phyloP scores from a whole-genome alignment of 768 basidiomycete genomes.

The Calvatia gigantea region DNA sequence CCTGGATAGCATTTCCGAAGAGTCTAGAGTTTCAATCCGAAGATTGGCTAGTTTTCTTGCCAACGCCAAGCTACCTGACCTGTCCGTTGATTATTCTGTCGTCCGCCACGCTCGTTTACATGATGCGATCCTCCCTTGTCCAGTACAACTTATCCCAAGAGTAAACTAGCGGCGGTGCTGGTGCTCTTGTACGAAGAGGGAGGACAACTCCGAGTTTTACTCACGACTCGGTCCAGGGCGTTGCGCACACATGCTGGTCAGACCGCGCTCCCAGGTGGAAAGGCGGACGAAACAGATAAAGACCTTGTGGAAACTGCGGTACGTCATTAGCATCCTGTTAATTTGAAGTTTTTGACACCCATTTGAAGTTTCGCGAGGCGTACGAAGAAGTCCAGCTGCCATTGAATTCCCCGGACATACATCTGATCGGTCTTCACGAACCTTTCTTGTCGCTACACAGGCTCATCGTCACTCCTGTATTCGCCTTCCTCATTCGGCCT shows the following conservation, averaged over 20 bases:
- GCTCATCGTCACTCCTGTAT: conserved; percentile 75
- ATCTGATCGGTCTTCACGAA: conserved; percentile 56
- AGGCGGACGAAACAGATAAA: conserved; percentile 60
- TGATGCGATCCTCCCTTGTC: conserved; percentile 13
- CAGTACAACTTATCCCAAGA: conserved; percentile 29
- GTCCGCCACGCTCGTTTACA: conserved; percentile 6
- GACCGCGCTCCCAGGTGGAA: conserved; percentile 82
- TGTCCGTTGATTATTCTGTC: conserved; percentile 43
- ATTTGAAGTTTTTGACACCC: conserved; percentile 1
- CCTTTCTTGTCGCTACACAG: conserved; percentile 67
- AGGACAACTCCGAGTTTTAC: conserved; percentile 65
- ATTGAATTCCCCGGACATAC: conserved; percentile 48
- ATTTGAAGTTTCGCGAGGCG: conserved; percentile 72
- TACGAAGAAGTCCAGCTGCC: conserved; percentile 81
- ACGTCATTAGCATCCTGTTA: conserved; percentile 24
- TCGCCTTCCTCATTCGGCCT: conserved; percentile 61
- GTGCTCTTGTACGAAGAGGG: conserved; percentile 74
- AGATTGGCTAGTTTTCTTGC: conserved; percentile 4
- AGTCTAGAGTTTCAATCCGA: conserved; percentile 15
- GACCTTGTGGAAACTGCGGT: conserved; percentile 74
- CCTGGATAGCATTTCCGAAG: conserved; percentile 24
- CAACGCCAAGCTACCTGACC: conserved; percentile 16
- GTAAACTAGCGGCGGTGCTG: conserved; percentile 71
- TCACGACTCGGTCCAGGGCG: conserved; percentile 82
- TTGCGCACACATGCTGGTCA: conserved; percentile 77